Evolutionary conservation across 106 monocot genomes (phyloP).

Genomic region (Iris macrosiphon): DNA sequence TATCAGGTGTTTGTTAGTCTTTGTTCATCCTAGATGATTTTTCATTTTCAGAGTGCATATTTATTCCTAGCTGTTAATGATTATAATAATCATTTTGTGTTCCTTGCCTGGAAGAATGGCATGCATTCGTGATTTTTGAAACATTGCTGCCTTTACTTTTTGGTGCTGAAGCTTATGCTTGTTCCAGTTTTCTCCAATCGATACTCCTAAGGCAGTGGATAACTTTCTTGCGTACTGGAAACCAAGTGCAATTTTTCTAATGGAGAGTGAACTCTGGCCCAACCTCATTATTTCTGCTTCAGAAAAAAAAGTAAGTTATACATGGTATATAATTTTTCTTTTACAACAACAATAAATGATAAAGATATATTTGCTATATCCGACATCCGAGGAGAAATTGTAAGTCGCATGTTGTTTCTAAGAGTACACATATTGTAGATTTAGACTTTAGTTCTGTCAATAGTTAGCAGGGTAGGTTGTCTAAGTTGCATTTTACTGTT

Average conservation of each 20-base stretch:
- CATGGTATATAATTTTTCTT: too few species aligned
- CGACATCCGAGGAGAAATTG: too few species aligned
- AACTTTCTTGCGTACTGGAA: slow-evolving; percentile 71
- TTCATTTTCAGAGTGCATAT: background rate
- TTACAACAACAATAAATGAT: too few species aligned
- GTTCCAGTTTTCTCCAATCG: slow-evolving; percentile 81
- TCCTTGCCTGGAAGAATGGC: background rate
- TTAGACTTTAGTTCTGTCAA: too few species aligned
- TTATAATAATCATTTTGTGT: background rate
- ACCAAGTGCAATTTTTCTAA: slow-evolving; percentile 64
- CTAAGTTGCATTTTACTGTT: too few species aligned
- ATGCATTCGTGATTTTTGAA: background rate
- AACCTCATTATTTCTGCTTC: slow-evolving; percentile 87
- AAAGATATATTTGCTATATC: too few species aligned
- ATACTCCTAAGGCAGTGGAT: slow-evolving; percentile 58
- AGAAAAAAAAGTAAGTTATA: slow-evolving; percentile 56
- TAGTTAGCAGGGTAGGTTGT: too few species aligned
- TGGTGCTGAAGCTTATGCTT: background rate
- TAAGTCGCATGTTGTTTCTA: too few species aligned
- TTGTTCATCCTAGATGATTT: background rate
- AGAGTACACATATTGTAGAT: too few species aligned
- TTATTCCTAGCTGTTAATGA: background rate
- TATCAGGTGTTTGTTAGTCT: slow-evolving; percentile 60
- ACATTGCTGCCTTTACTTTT: background rate
- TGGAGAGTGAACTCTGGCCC: slow-evolving; percentile 99